Conservation (phyloP, 169 alveolate species). For the Plasmodium gaboni region DNA sequence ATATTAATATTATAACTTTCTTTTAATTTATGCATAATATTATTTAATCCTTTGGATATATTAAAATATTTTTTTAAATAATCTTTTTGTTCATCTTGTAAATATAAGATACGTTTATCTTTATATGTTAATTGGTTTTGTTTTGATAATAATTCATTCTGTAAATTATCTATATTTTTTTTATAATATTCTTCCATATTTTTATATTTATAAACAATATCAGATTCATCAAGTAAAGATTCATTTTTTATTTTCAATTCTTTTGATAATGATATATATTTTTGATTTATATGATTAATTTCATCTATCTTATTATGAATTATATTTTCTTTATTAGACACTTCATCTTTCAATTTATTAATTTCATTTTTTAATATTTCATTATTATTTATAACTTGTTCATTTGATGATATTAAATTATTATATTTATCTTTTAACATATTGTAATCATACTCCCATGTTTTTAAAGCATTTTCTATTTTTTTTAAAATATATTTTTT, state of each 20-base stretch:
- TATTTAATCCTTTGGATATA: slow-evolving; percentile 14
- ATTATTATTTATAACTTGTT: slow-evolving; percentile 11
- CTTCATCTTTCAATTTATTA: slow-evolving; percentile 9
- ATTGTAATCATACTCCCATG: slow-evolving; percentile 30
- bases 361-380: slow-evolving; percentile 8
- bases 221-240: background rate
- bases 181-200: slow-evolving; percentile 1
- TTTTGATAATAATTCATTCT: background rate
- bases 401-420: background rate
- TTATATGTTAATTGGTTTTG: background rate
- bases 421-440: slow-evolving; percentile 15
- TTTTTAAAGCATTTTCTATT: slow-evolving; percentile 25
- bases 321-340: background rate
- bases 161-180: background rate
- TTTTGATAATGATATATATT: background rate
- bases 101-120: background rate
- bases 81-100: background rate
- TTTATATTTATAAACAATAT: background rate
- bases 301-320: slow-evolving; percentile 1
- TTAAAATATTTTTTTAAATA: background rate
- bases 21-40: slow-evolving; percentile 17
- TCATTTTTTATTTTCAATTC: background rate
- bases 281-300: slow-evolving; percentile 3
- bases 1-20: slow-evolving; percentile 2
- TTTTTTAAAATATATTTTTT: slow-evolving; percentile 47